A percentile compares a stretch with the other conserved stretches of the same genome.
Conservation (phyloP, 345 rosid species). For the Dipteronia dyeriana region DNA sequence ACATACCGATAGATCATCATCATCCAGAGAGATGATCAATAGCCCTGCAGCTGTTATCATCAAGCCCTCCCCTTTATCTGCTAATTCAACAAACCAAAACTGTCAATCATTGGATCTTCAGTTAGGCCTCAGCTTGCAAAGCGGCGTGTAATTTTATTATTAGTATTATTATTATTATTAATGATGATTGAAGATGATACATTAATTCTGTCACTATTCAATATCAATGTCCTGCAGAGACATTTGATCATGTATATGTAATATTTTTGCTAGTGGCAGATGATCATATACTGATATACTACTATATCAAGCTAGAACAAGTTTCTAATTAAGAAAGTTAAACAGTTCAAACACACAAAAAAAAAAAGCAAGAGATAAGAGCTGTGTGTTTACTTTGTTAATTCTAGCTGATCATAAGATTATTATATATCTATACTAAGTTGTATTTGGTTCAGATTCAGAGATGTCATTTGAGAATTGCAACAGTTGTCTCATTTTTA, state of each 20-base stretch:
- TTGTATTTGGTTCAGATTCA: background rate
- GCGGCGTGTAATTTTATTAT: conserved; percentile 28
- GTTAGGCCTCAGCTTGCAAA: conserved; percentile 51
- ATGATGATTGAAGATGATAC: too few relatives aligned
- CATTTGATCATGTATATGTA: too few relatives aligned
- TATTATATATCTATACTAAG: background rate
- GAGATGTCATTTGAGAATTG: background rate
- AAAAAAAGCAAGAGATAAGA: background rate
- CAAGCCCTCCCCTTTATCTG: conserved; percentile 42
- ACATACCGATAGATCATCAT: conserved; percentile 26
- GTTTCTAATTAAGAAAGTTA: background rate
- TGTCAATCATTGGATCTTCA: conserved; percentile 73
- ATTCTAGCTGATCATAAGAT: too few relatives aligned
- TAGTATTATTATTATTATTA: background rate
- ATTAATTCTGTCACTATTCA: too few relatives aligned
- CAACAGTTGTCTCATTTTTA: too few relatives aligned
- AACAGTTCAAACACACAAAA: background rate
- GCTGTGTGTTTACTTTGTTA: background rate
- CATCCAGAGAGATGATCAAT: conserved; percentile 22
- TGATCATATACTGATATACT: background rate
- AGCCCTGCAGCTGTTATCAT: conserved; percentile 29
- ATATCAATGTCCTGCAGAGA: too few relatives aligned
- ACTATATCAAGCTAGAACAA: background rate
- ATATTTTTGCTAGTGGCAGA: too few relatives aligned
- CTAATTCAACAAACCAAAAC: conserved; percentile 36